Evolutionary conservation across 768 basidiomycete genomes (phyloP).

Genomic region (Daedaleopsis sinensis): DNA sequence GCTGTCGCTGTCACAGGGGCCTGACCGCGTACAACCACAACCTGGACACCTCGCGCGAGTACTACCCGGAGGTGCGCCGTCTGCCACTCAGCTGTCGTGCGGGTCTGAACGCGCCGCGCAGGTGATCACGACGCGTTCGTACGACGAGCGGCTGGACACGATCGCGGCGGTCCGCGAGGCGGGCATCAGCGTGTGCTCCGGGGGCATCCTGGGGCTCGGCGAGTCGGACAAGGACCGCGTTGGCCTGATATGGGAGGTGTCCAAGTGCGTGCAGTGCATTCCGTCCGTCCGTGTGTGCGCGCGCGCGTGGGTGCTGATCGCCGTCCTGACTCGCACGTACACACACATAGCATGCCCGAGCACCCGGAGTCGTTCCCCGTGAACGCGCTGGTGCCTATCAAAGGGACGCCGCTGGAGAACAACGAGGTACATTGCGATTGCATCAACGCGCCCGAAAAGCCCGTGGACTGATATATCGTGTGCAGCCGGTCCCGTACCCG

Average conservation of each 20-base stretch:
- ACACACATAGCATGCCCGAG: slow-evolving; percentile 90
- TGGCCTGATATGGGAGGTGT: slow-evolving; percentile 91
- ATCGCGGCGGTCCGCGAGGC: slow-evolving; percentile 91
- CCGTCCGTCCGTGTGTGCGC: slow-evolving; percentile 1
- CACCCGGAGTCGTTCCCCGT: slow-evolving; percentile 99
- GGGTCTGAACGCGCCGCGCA: slow-evolving; percentile 33
- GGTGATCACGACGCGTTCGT: slow-evolving; percentile 95
- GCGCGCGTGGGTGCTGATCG: slow-evolving; percentile 6
- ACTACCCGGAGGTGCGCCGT: slow-evolving; percentile 80
- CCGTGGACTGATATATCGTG: not conserved
- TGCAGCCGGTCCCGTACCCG: slow-evolving; percentile 78
- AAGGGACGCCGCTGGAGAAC: slow-evolving; percentile 89
- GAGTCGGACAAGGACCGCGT: slow-evolving; percentile 90
- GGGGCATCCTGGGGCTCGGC: slow-evolving; percentile 93
- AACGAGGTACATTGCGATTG: slow-evolving; percentile 65
- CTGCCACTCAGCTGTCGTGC: slow-evolving; percentile 3
- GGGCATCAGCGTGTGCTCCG: slow-evolving; percentile 96
- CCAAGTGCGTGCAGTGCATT: slow-evolving; percentile 62
- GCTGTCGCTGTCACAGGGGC: slow-evolving; percentile 65
- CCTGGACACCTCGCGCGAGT: slow-evolving; percentile 96
- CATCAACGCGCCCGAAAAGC: not conserved
- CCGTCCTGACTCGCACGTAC: too few species aligned
- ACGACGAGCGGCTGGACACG: slow-evolving; percentile 90
- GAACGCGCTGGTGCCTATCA: slow-evolving; percentile 94
- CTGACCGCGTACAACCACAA: slow-evolving; percentile 99